Evolutionary conservation across 2,329 filamentous ascomycete genomes (phyloP), one percentile per base, ranked within the genome.

Genomic region (Fusarium chuoi): DNA sequence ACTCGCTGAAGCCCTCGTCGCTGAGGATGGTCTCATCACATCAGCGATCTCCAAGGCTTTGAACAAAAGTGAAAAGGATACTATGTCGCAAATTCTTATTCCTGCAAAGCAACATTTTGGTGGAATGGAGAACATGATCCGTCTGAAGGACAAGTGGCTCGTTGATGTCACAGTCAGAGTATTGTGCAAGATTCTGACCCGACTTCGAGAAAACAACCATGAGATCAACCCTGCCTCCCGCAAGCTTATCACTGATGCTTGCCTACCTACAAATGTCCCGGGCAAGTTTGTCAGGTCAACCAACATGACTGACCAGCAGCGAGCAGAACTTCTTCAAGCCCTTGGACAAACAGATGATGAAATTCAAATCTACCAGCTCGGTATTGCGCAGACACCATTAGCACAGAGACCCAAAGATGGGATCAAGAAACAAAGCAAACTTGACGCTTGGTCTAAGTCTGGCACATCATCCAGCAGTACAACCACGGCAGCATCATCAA

Each of bases 121-220:
- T 80, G 90, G 90, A 22, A 92, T 98, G 83, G 92, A 93, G 42
- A 94, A 93, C 80, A 98, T 97, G 94, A 89, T 99, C 62, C 91
- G 96, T 65, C 87, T 99, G 9, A 93, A 96, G 71, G 96, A 99
- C 81, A 88, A 91, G 62, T 98, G 95, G 82, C 88, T 99, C 13
- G 92, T 96, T 41, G 91, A 89, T 68, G 94, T 94, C 44, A 92
- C 96, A 20, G 94, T 97, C 55, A 91, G 91, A 35, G 89, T 98
- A 35, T 89, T 98, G 38, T 90, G 91, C 76, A 97, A 97, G 81
- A 91, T 99, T 66, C 88, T 99, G 41, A 89, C 89, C 20, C 92
- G 94, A 28, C 86, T 99, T n/a, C 90, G 91, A 45, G 92, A 95
- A 74, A 92, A 94, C 56, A 88, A 89, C 60, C 90, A 98, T 75